Evolutionary conservation across 2,329 filamentous ascomycete genomes (phyloP).

Genomic region (Cladophialophora immunda): DNA sequence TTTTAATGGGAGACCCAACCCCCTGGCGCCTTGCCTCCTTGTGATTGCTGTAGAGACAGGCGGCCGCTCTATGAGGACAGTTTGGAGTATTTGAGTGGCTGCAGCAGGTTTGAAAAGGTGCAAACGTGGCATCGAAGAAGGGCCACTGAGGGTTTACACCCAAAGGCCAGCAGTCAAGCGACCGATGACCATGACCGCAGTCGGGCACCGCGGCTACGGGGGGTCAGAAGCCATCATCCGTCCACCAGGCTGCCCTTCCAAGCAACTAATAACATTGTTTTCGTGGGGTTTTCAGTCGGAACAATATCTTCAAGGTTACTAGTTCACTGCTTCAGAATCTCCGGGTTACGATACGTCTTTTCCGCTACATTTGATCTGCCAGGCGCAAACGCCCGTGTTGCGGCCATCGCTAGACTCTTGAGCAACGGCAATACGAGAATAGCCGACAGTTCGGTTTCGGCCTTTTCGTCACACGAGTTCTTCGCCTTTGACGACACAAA

Average conservation of each 20-base stretch:
- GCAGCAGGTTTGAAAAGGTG: slow-evolving; percentile 5
- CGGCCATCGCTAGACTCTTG: neutral
- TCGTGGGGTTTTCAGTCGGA: neutral
- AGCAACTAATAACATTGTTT: neutral
- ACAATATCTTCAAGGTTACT: neutral
- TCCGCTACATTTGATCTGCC: neutral
- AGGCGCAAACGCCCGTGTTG: neutral
- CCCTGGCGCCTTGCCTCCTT: slow-evolving; percentile 5
- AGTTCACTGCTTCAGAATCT: neutral
- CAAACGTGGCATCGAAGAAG: slow-evolving; percentile 29
- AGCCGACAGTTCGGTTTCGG: neutral
- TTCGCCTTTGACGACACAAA: neutral
- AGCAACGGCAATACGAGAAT: neutral
- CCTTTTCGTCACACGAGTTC: neutral
- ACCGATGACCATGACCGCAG: slow-evolving; percentile 16
- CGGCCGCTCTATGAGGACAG: slow-evolving; percentile 26
- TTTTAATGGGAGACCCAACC: slow-evolving; percentile 25
- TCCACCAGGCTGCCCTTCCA: neutral
- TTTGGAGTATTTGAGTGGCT: slow-evolving; percentile 25
- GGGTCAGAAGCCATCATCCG: slow-evolving; percentile 18
- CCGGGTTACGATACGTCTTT: neutral
- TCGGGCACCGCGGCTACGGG: slow-evolving; percentile 8
- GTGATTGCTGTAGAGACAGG: slow-evolving; percentile 15
- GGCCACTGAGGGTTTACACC: slow-evolving; percentile 4
- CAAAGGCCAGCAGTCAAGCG: slow-evolving; percentile 5